Percentiles rank a stretch among this genome's conserved stretches.
Evolutionary conservation across 163 green algal species (phyloP).

Genomic region (Coccomyxa subellipsoidea): DNA sequence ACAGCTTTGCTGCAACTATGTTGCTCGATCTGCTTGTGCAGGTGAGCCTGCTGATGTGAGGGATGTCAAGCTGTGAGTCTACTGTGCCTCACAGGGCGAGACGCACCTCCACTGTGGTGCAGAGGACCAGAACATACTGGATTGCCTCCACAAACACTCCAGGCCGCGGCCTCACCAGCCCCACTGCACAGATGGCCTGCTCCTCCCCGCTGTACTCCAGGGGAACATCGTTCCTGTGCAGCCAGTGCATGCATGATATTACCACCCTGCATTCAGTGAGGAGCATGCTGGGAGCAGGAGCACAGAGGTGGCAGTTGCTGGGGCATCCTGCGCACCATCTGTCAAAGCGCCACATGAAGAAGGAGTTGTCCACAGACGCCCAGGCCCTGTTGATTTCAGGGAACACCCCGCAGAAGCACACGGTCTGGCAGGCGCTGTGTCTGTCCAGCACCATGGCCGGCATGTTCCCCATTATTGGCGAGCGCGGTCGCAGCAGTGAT

Average conservation of each 20-base stretch:
- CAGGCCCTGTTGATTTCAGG: slow-evolving; percentile 81
- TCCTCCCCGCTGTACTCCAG: slow-evolving; percentile 89
- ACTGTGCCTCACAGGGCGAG: too few species aligned
- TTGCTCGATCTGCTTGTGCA: too few species aligned
- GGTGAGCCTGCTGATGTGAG: too few species aligned
- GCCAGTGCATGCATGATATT: too few species aligned
- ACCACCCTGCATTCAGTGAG: not conserved
- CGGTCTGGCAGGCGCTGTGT: slow-evolving; percentile 63
- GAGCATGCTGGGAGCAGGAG: not conserved
- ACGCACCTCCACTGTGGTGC: slow-evolving; percentile 84
- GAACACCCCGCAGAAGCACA: slow-evolving; percentile 92
- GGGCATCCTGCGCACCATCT: slow-evolving; percentile 33
- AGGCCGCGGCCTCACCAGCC: slow-evolving; percentile 61
- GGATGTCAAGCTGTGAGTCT: too few species aligned
- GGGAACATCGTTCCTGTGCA: slow-evolving; percentile 70
- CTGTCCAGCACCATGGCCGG: slow-evolving; percentile 73
- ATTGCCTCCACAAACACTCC: slow-evolving; percentile 90
- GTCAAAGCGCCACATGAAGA: slow-evolving; percentile 91
- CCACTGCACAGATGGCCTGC: slow-evolving; percentile 87
- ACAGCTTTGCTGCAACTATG: too few species aligned
- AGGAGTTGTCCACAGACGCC: slow-evolving; percentile 89
- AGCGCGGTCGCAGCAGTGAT: slow-evolving; percentile 56
- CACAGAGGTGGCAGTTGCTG: not conserved
- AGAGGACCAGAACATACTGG: slow-evolving; percentile 87
- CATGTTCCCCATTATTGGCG: slow-evolving; percentile 60